These are phyloP conservation scores for Hypoxylon sp. DNA, from an alignment of 2,329 filamentous ascomycete genomes.

Conservation along the genomic window DNA sequence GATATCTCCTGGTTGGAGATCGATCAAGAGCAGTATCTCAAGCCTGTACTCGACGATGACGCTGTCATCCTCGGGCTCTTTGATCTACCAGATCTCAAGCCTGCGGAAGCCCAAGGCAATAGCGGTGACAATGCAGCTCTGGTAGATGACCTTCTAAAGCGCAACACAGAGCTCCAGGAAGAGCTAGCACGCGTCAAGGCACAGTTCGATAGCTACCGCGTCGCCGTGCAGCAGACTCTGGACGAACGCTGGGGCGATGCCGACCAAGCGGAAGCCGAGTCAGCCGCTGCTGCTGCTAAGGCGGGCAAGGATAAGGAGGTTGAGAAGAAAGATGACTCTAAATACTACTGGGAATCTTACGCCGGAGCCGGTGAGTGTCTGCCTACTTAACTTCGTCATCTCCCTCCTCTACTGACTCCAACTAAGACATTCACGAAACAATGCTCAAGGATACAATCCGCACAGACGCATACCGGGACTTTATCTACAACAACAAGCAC, in stretches of 20 bases:
- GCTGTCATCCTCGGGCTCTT: constrained; percentile 89
- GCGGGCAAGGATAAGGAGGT: constrained; percentile 50
- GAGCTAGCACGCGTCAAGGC: constrained; percentile 70
- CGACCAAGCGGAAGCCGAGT: constrained; percentile 57
- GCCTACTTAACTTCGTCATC: constrained; percentile 6
- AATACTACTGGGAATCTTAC: constrained; percentile 73
- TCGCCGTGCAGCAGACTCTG: constrained; percentile 75
- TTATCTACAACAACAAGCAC: constrained; percentile 92
- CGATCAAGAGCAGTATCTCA: constrained; percentile 83
- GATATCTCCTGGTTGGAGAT: constrained; percentile 73
- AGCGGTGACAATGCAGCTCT: constrained; percentile 49
- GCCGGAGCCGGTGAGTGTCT: constrained; percentile 67
- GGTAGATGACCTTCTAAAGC: constrained; percentile 59
- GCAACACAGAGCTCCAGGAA: constrained; percentile 70
- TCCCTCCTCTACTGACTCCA: background rate
- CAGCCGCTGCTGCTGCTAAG: constrained; percentile 45
- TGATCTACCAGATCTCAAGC: constrained; percentile 71
- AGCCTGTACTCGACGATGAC: constrained; percentile 89
- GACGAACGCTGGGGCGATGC: constrained; percentile 74
- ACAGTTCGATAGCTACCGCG: constrained; percentile 75
- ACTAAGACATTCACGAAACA: constrained; percentile 86
- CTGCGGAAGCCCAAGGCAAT: constrained; percentile 46
- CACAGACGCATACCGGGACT: constrained; percentile 93
- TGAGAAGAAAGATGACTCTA: constrained; percentile 56
- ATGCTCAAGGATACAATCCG: constrained; percentile 94